phyloP scores from a whole-genome alignment of 1,284 basidiomycete species.

The Pseudozyma sp. region DNA sequence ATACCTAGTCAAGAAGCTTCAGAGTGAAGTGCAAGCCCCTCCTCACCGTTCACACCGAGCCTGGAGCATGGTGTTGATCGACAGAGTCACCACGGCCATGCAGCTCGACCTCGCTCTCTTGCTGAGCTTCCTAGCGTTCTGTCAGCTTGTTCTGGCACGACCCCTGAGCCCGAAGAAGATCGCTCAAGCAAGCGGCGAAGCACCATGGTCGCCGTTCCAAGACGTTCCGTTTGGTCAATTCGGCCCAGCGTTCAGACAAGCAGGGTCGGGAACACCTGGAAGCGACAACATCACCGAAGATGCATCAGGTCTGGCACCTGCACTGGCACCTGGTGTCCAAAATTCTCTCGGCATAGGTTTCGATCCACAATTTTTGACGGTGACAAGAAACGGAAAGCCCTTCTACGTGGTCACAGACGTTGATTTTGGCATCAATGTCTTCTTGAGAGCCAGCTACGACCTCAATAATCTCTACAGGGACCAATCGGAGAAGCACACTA shows the following conservation, averaged over 20 bases:
- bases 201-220: neutral
- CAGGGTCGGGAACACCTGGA: slow-evolving; percentile 21
- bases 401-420: slow-evolving; percentile 45
- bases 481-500: slow-evolving; percentile 29
- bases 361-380: slow-evolving; percentile 42
- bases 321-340: slow-evolving; percentile 27
- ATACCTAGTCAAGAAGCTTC: too few relatives aligned
- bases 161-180: slow-evolving; percentile 7
- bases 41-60: slow-evolving; percentile 8
- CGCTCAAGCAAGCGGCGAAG: neutral
- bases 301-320: slow-evolving; percentile 37
- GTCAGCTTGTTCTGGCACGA: slow-evolving; percentile 4
- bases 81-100: neutral
- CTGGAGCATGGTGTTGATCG: slow-evolving; percentile 13
- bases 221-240: slow-evolving; percentile 34
- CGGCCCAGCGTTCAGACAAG: slow-evolving; percentile 20
- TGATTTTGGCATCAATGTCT: slow-evolving; percentile 34
- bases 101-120: neutral
- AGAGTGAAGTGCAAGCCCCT: too few relatives aligned
- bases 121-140: neutral
- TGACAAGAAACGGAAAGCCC: slow-evolving; percentile 15
- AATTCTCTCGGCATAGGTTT: slow-evolving; percentile 44
- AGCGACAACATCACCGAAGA: slow-evolving; percentile 45
- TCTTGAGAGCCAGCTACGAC: slow-evolving; percentile 34
- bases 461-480: slow-evolving; percentile 43